A percentile compares a stretch with the other conserved stretches of the same genome.
These are phyloP conservation scores for Colletotrichum somersetense DNA, from an alignment of 2,329 filamentous ascomycete genomes.

Conservation along the genomic window DNA sequence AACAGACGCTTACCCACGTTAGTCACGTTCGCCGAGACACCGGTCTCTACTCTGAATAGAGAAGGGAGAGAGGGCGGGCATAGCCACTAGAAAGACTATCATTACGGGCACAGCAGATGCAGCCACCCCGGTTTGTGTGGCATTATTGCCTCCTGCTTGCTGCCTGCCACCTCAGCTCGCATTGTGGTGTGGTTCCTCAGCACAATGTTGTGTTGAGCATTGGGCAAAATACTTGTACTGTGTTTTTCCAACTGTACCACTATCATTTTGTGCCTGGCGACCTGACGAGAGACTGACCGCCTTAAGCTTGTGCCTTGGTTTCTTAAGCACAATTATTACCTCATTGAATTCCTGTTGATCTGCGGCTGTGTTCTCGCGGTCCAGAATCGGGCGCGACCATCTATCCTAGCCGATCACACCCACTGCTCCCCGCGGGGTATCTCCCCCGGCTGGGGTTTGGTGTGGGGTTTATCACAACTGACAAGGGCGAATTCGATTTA, in stretches of 20 bases:
- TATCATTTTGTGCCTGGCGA: no score
- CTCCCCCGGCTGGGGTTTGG: not conserved
- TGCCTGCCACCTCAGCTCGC: not conserved
- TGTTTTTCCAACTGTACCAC: no score
- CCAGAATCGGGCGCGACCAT: not conserved
- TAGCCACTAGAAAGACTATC: conserved; percentile 14
- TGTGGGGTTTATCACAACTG: conserved; percentile 9
- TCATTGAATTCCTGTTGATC: not conserved
- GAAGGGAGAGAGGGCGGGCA: conserved; percentile 17
- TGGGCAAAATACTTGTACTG: no score
- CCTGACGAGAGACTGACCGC: no score
- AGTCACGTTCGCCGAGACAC: conserved; percentile 14
- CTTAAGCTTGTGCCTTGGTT: no score
- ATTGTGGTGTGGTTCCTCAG: not conserved
- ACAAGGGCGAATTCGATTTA: conserved; percentile 5
- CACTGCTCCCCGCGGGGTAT: conserved; percentile 13
- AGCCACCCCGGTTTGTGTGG: conserved; percentile 16
- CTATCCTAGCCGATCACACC: not conserved
- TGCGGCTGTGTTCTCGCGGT: not conserved
- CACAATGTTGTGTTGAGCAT: not conserved
- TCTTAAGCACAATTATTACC: not conserved
- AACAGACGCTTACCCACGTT: conserved; percentile 3
- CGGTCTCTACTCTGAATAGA: not conserved
- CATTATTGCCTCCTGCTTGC: not conserved
- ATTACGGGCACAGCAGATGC: conserved; percentile 22